Base-by-base conservation (phyloP, 129 eudicot genomes). In the Artemisia tridentata region DNA sequence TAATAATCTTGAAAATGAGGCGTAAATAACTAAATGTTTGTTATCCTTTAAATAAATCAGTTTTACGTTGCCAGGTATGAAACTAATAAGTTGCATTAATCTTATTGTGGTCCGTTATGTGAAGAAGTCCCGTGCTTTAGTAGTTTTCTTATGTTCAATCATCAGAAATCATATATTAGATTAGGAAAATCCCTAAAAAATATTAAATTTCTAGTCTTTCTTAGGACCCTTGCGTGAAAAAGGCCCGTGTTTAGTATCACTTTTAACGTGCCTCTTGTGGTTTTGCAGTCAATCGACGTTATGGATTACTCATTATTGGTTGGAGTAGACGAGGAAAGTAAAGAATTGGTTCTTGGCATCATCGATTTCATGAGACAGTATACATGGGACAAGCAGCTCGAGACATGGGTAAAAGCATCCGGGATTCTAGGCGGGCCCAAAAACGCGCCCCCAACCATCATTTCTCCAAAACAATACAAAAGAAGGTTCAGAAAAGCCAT, bases 371-470 rank as follows among this genome's bases (percentile, higher is more conserved):
- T 95, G 97, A 77, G 99, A 66, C 97, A 95, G n/a, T 95, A 95
- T 65, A 90, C 99, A 7, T 95, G 99, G 99, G 99, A 95, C 84
- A 95, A 95, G 77, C 99, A 90, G 45, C 80, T 95, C 38, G 99
- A 95, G 81, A 95, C 97, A 19, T 95, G 99, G 99, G 99, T 90
- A 17, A 95, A 95, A 84, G 97, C 96, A 11, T 88, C 97, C 3
- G 98, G 98, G 5, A 90, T 93, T 43, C 80, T 95, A 11, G 99
- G 99, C 9, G 99, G 99, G n/a, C 97, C 96, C 51, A 95, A 90
- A 72, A 90, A 95, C 55, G 85, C 91, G 12, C 74, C 97, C 8
- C 99, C 99, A 11, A 95, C 99, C 23, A 87, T 95, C 18, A 68
- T 95, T 41, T 95, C 99, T 15, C 99, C 99, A 0, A 87, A 85